Percentiles rank a stretch among this genome's conserved stretches.
Conservation (phyloP, 2,329 filamentous ascomycete genomes). For the Pseudopyrenochaeta lycopersici region DNA sequence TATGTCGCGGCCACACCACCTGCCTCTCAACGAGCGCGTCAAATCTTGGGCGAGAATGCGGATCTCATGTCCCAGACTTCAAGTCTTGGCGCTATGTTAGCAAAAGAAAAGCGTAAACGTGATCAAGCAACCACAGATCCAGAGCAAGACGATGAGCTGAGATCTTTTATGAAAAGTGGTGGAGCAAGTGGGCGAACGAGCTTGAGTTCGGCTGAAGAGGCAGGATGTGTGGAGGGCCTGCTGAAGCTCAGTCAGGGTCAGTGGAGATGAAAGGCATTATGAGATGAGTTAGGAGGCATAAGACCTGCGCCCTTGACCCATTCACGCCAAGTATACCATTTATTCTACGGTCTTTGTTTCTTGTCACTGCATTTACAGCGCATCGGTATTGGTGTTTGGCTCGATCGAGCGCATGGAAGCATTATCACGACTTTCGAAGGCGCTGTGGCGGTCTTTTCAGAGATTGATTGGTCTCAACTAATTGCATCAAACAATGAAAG, state of each 20-base stretch:
- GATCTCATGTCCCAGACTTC: slow-evolving; percentile 51
- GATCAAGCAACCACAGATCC: slow-evolving; percentile 48
- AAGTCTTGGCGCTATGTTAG: slow-evolving; percentile 49
- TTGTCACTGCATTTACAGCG: slow-evolving; percentile 6
- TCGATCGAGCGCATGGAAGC: background rate
- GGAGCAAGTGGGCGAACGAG: slow-evolving; percentile 66
- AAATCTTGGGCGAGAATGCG: slow-evolving; percentile 59
- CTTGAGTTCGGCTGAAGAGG: slow-evolving; percentile 65
- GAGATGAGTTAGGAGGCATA: background rate
- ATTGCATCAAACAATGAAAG: background rate
- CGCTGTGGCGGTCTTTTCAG: background rate
- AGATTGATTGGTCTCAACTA: background rate
- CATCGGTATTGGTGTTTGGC: background rate
- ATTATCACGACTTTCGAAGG: background rate
- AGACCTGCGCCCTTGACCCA: background rate
- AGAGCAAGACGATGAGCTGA: slow-evolving; percentile 70
- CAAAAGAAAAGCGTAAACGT: slow-evolving; percentile 39
- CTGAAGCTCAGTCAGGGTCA: slow-evolving; percentile 91
- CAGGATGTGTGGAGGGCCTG: slow-evolving; percentile 90
- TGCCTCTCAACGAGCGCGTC: slow-evolving; percentile 45
- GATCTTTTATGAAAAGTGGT: slow-evolving; percentile 75
- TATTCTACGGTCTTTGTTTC: background rate
- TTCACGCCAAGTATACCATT: too few relatives aligned
- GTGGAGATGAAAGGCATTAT: slow-evolving; percentile 64
- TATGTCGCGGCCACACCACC: slow-evolving; percentile 37